Evolutionary conservation across 2,329 filamentous ascomycete species (phyloP).

Genomic region (Biscogniauxia marginata): DNA sequence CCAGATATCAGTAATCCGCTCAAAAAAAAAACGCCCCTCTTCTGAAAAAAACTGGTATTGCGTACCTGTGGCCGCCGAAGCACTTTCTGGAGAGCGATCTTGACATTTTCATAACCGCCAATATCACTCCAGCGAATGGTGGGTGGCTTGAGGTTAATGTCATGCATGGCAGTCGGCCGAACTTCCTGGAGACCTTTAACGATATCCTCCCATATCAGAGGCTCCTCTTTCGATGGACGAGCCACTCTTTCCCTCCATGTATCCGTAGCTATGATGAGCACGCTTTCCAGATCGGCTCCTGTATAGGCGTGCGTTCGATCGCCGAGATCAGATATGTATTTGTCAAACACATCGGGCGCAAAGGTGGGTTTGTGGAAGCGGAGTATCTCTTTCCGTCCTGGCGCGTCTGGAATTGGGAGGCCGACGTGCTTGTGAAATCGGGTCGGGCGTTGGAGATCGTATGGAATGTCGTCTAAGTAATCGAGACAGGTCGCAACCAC

Average conservation of each 20-base stretch:
- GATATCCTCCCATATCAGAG: conserved; percentile 50
- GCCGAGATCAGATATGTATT: conserved; percentile 59
- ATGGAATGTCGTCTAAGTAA: conserved; percentile 69
- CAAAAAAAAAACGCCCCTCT: background rate
- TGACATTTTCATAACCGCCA: conserved; percentile 77
- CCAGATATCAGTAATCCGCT: conserved; percentile 27
- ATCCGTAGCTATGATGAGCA: conserved; percentile 54
- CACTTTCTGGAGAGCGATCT: conserved; percentile 56
- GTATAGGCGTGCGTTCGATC: conserved; percentile 86
- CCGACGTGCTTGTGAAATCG: conserved; percentile 68
- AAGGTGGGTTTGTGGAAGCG: conserved; percentile 53
- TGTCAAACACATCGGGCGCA: conserved; percentile 47
- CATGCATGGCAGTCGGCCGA: conserved; percentile 83
- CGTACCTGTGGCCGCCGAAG: conserved; percentile 38
- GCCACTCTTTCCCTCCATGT: conserved; percentile 23
- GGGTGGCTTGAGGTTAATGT: conserved; percentile 84
- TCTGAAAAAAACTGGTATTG: background rate
- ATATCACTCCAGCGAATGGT: conserved; percentile 86
- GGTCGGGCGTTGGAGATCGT: conserved; percentile 62
- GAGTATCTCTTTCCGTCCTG: conserved; percentile 72
- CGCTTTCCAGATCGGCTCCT: conserved; percentile 68
- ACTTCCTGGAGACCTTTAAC: conserved; percentile 65
- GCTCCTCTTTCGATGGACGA: conserved; percentile 11
- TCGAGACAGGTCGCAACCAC: conserved; percentile 73
- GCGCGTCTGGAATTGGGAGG: conserved; percentile 72